Base-by-base conservation (phyloP, 2,329 filamentous ascomycete genomes). In the Penicillium hordei region DNA sequence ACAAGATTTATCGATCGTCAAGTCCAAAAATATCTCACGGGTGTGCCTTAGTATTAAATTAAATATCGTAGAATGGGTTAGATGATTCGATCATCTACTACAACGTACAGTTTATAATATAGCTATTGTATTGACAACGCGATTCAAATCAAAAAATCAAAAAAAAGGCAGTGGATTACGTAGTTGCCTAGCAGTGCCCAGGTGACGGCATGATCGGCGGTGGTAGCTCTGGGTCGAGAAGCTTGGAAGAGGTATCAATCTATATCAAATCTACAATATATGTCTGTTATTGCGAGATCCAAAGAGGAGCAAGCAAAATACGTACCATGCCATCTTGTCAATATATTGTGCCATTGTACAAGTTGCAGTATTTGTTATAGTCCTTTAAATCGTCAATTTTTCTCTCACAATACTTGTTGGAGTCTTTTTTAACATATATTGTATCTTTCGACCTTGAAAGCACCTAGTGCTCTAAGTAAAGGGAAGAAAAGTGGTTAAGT, bases 191-290 rank as follows among this genome's bases (percentile, higher is more conserved):
- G 29, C 38, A 40, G 25, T 29, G 8, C 9, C 2, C 27, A 29
- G 27, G 27, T 38, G 53, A 55, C 44, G 53, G 34, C 38, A 55
- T 55, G 45, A 50, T 51, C 46, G 13, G 53, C 53, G 21, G 17
- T 33, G n/a, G 25, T 3, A 29, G 29, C 42, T 17, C 42, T 25
- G 12, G 45, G 10, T 19, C 10, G 4, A 38, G 31, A 48, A 27
- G 21, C 46, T 38, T 38, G 48, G 23, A 39, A 27, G n/a, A 17
- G 44, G 7, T n/a, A 23, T 27, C 15, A 19, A 3, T 25, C 13
- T n/a, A 42, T 31, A 33, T 36, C 52, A 34, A 38, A 48, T 44
- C 27, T 23, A 43, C 29, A 25, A 48, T n/a, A 7, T 23, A 23
- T 34, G 19, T 5, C n/a, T 43, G 19, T n/a, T 52, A 31, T 40